Percentiles rank a stretch among this genome's conserved stretches.
phyloP scores from a whole-genome alignment of 129 eudicot genomes.

The Arctium minus region DNA sequence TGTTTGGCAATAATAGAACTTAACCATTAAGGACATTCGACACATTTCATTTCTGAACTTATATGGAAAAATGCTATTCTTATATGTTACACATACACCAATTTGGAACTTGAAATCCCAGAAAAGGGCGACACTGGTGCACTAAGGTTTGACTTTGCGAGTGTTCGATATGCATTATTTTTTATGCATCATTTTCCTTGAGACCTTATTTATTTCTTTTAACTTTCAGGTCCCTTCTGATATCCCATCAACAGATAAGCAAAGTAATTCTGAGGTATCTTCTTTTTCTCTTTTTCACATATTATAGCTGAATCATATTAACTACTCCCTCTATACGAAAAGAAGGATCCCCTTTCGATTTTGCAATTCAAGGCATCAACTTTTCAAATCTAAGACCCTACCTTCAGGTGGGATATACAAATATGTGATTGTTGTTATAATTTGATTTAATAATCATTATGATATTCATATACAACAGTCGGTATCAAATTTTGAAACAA shows the following conservation, averaged over 20 bases:
- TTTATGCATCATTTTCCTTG: not conserved
- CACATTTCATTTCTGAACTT: not conserved
- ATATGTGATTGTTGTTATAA: not conserved
- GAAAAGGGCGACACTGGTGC: not conserved
- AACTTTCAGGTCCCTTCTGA: slow-evolving; percentile 74
- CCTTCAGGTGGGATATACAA: not conserved
- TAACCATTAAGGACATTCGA: not conserved
- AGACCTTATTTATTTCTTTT: not conserved
- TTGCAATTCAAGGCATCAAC: not conserved
- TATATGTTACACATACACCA: not conserved
- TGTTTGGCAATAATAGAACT: not conserved
- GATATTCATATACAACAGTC: not conserved
- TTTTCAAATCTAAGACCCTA: not conserved
- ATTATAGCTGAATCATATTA: not conserved
- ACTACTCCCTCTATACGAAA: not conserved
- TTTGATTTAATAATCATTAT: not conserved
- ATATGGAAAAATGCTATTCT: not conserved
- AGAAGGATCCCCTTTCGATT: not conserved
- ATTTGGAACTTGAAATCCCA: not conserved
- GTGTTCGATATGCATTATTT: not conserved
- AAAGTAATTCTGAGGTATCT: slow-evolving; percentile 59
- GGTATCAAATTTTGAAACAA: not conserved
- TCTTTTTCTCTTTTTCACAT: not conserved
- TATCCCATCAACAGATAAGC: slow-evolving; percentile 59
- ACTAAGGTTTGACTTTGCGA: not conserved